Percentiles rank a stretch among this genome's conserved stretches.
Conservation (phyloP, 345 rosid genomes). For the Sisymbrium irio region DNA sequence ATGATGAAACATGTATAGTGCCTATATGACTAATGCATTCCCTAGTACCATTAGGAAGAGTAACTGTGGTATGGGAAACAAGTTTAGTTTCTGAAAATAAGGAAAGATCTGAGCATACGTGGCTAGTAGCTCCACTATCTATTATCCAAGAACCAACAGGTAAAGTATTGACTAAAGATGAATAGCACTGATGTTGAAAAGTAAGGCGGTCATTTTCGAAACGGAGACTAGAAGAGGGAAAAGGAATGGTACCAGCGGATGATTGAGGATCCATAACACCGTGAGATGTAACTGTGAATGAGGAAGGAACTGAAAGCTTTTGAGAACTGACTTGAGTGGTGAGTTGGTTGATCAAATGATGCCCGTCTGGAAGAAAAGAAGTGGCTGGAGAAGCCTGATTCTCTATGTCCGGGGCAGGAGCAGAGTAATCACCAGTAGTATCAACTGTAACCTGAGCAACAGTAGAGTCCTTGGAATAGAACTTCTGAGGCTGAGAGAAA, state of each 20-base stretch:
- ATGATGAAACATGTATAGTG: no score
- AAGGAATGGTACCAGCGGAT: background rate
- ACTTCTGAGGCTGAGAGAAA: background rate
- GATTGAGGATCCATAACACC: background rate
- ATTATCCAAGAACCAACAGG: background rate
- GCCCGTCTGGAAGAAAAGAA: background rate
- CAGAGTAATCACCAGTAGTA: no score
- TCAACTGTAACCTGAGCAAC: background rate
- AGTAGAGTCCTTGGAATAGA: background rate
- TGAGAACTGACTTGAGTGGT: background rate
- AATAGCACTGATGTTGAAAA: background rate
- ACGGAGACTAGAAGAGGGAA: background rate
- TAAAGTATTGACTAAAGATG: fast-evolving
- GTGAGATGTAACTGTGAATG: background rate
- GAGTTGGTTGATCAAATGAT: background rate
- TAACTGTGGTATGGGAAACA: no score
- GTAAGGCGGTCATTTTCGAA: background rate
- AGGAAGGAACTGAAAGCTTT: background rate
- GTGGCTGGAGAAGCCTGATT: no score
- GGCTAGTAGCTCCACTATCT: background rate
- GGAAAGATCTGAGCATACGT: background rate
- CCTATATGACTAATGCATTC: no score
- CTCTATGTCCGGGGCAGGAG: no score
- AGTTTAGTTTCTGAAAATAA: no score
- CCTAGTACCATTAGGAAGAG: no score